Conservation (phyloP, 2,329 filamentous ascomycete genomes). For the Stachybotrys elegans region DNA sequence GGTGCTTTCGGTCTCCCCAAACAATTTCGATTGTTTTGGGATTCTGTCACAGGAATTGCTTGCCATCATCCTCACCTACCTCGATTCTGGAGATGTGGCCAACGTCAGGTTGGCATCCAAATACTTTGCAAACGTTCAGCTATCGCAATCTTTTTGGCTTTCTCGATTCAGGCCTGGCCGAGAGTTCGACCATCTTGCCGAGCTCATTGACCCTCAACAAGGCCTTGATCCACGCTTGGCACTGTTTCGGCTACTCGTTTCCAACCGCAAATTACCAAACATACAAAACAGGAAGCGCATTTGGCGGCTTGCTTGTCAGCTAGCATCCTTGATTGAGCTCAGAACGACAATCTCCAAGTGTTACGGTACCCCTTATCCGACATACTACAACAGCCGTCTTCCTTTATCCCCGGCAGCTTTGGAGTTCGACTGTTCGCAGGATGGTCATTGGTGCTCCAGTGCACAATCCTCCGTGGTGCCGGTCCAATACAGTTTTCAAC, state of each 20-base stretch:
- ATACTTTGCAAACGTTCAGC: not conserved
- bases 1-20: not conserved
- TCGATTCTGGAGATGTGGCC: constrained; percentile 1
- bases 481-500: too few relatives aligned
- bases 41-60: constrained; percentile 3
- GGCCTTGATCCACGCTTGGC: not conserved
- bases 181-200: not conserved
- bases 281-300: not conserved
- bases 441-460: not conserved
- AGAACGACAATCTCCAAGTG: not conserved
- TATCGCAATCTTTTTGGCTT: constrained; percentile 1
- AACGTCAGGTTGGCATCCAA: constrained; percentile 3
- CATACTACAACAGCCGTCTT: too few relatives aligned
- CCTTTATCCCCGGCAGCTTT: too few relatives aligned
- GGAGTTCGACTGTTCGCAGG: not conserved
- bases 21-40: constrained; percentile 2
- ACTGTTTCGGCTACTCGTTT: not conserved
- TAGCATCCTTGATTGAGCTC: not conserved
- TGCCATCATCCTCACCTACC: not conserved
- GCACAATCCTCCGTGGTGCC: not conserved
- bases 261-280: not conserved
- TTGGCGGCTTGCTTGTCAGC: not conserved
- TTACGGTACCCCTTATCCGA: not conserved
- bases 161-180: constrained; percentile 4
- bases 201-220: not conserved